Conservation (phyloP, 75 land plant genomes). For the Picea sitchensis region DNA sequence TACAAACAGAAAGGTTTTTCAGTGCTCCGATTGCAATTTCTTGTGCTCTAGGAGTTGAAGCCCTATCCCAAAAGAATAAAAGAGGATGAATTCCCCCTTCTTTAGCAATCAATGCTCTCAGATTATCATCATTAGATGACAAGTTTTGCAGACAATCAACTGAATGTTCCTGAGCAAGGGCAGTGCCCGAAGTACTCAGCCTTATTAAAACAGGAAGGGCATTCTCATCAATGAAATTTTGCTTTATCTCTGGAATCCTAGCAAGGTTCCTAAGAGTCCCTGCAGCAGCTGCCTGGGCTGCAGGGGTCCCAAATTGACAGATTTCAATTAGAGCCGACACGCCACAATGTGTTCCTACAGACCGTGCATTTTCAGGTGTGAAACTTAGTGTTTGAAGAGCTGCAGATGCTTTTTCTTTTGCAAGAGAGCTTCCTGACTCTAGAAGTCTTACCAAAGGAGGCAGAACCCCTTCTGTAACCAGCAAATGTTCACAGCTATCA, state of each 20-base stretch:
- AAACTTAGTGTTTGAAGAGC: no score
- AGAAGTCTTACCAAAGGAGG: no score
- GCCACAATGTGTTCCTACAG: no score
- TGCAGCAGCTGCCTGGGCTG: slow-evolving; percentile 78
- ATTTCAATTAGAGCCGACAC: no score
- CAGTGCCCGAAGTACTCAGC: slow-evolving; percentile 61
- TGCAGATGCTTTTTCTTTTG: no score
- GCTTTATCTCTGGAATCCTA: slow-evolving; percentile 34
- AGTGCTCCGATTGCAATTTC: slow-evolving; percentile 62
- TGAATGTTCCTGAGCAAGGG: slow-evolving; percentile 65
- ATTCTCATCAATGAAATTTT: slow-evolving; percentile 65
- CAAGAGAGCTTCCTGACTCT: no score
- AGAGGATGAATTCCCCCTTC: slow-evolving; percentile 60
- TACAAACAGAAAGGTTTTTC: slow-evolving; percentile 35
- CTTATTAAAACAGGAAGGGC: slow-evolving; percentile 48
- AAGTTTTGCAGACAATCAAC: slow-evolving; percentile 72
- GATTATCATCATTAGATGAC: slow-evolving; percentile 30
- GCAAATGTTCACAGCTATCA: no score
- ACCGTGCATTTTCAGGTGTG: no score
- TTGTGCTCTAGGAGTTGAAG: slow-evolving; percentile 28
- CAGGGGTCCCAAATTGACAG: no score
- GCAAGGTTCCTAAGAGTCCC: slow-evolving; percentile 69
- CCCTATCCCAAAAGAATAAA: slow-evolving; percentile 55
- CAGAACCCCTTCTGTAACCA: no score
- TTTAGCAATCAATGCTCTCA: slow-evolving; percentile 45